Base-by-base conservation (phyloP, 2,329 filamentous ascomycete genomes). In the Ceratocystis albifundus region DNA sequence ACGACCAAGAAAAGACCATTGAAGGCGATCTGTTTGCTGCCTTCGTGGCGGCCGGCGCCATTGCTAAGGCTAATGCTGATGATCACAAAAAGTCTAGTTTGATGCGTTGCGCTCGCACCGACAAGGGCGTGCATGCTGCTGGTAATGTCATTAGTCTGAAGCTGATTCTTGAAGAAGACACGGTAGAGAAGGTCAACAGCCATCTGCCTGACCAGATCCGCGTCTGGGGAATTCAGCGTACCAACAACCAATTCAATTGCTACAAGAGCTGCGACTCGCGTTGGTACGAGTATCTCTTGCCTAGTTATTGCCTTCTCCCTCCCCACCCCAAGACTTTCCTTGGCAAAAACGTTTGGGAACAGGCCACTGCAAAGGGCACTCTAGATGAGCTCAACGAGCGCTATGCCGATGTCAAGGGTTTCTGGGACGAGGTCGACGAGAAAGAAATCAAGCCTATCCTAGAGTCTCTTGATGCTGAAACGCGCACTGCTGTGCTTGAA, bases 241-340 rank as follows among this genome's bases (percentile, higher is more conserved):
- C 93, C 0, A 93, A 88, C 73, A 93, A 92, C 70, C 85, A 86
- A 70, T 99, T 97, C 79, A 96, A 89, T 75, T 93, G 89, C 76
- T 99, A 99, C 76, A 88, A 96, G 74, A 84, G 89, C 66, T 96
- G 93, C 76, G 94, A 99, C 76, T 96, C 91, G 30, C 83, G 94
- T 71, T 95, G 92, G 81, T 99, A 99, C 77, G 94, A 99, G 77
- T 99, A 99, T 74, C 80, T 99, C 64, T 89, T 99, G 75, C 94
- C 94, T 1, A 94, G 89, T 53, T 91, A 97, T 76, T 90, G 89
- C 66, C 89, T 99, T 71, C 78, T 99, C 41, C 94, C 94, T 22
- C 94, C 94, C 0, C 92, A 97, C 74, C 92, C 92, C 0, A 87
- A 88, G 69, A 95, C 89, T 69, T 96, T 84, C 74, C 76, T 99